Percentiles rank a stretch among this genome's conserved stretches.
These are phyloP conservation scores for Trichoderma orchidacearum DNA, from an alignment of 495 filamentous ascomycete genomes.

Conservation along the genomic window DNA sequence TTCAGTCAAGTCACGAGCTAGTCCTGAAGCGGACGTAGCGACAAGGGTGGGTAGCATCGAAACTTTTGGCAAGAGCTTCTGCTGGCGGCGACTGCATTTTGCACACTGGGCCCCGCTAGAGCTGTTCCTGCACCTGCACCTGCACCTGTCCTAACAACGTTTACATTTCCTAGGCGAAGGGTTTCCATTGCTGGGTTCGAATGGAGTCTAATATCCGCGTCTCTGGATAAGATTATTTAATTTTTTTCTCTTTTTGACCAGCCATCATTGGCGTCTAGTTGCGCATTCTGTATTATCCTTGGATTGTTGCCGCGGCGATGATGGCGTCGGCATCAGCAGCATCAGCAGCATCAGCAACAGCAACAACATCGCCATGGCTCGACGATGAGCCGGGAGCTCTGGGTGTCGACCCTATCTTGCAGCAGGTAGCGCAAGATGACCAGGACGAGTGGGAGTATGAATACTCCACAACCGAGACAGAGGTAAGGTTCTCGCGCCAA, in stretches of 20 bases:
- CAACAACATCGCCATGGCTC: neutral
- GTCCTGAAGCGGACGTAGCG: neutral
- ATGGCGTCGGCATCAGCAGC: neutral
- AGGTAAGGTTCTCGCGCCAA: slow-evolving; percentile 16
- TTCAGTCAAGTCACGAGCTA: neutral
- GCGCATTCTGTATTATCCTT: no score
- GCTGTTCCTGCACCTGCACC: neutral
- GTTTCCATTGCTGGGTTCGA: no score
- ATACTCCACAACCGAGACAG: slow-evolving; percentile 41
- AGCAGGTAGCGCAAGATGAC: slow-evolving; percentile 13
- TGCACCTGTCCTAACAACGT: no score
- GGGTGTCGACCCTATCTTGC: neutral
- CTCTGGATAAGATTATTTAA: no score
- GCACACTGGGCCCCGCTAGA: neutral
- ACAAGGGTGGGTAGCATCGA: neutral
- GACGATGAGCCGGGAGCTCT: neutral
- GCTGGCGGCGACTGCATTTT: neutral
- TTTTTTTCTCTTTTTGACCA: no score
- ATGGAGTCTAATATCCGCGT: no score
- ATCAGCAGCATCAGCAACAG: neutral
- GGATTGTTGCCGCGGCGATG: neutral
- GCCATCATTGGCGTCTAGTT: no score
- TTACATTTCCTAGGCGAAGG: no score
- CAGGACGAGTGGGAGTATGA: slow-evolving; percentile 45
- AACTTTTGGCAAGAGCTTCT: neutral